Conservation (phyloP, 352 stramenopile species). For the Pythium brachiatum region DNA sequence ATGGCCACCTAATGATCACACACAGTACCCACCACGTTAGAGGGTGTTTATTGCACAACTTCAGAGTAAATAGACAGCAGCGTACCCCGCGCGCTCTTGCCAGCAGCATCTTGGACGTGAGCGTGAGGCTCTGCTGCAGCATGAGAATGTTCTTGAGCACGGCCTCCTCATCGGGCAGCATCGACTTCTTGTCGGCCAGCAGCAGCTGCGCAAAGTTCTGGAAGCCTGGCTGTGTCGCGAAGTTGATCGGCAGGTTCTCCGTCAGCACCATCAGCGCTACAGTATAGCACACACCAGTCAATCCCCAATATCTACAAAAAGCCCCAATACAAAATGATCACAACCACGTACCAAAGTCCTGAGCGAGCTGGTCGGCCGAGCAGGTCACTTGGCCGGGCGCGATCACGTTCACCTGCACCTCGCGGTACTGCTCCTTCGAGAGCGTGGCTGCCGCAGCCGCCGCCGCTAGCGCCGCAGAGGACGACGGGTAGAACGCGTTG, state of each 20-base stretch:
- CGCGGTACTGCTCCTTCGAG: slow-evolving; percentile 48
- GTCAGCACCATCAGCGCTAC: slow-evolving; percentile 62
- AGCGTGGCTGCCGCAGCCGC: slow-evolving; percentile 44
- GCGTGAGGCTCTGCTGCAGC: slow-evolving; percentile 67
- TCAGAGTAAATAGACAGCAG: neutral
- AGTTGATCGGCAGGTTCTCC: slow-evolving; percentile 71
- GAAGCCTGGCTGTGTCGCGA: slow-evolving; percentile 55
- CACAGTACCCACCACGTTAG: neutral
- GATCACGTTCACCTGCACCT: slow-evolving; percentile 10
- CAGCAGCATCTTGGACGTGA: slow-evolving; percentile 70
- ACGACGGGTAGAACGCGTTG: slow-evolving; percentile 16
- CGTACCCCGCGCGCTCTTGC: slow-evolving; percentile 48
- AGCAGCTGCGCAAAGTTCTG: slow-evolving; percentile 69
- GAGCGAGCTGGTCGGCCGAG: slow-evolving; percentile 60
- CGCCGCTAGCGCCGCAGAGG: slow-evolving; percentile 29
- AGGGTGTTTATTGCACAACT: neutral
- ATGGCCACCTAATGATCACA: slow-evolving; percentile 39
- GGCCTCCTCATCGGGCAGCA: slow-evolving; percentile 52
- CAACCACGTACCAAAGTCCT: slow-evolving; percentile 52
- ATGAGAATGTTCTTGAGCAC: slow-evolving; percentile 61
- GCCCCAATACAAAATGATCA: neutral
- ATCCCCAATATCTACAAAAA: neutral
- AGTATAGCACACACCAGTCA: neutral
- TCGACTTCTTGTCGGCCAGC: slow-evolving; percentile 64
- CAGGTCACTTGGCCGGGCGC: slow-evolving; percentile 28